Percentiles rank a stretch among this genome's conserved stretches.
Evolutionary conservation across 2,329 filamentous ascomycete species (phyloP).

Genomic region (Lasiodiplodia theobromae): DNA sequence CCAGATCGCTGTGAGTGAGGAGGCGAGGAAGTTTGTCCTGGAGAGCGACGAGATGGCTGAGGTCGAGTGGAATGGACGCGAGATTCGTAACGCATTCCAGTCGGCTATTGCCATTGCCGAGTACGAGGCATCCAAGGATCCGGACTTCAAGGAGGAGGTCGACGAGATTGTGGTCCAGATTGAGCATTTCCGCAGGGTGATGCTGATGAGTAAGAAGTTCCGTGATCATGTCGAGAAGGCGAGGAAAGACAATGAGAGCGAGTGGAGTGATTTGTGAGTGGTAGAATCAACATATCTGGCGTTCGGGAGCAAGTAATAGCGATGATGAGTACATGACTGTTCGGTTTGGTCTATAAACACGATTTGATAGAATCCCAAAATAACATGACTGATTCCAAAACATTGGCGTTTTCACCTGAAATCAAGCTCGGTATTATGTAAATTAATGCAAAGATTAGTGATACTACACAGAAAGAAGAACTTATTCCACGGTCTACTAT

Average conservation of each 20-base stretch:
- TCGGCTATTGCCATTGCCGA: conserved; percentile 35
- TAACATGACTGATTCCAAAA: no score
- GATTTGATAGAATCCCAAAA: no score
- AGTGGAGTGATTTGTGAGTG: conserved; percentile 11
- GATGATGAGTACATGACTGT: no score
- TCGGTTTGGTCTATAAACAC: no score
- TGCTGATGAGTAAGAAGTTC: conserved; percentile 25
- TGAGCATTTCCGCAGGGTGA: conserved; percentile 21
- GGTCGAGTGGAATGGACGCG: conserved; percentile 33
- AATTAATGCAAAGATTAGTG: no score
- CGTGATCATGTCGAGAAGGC: conserved; percentile 6
- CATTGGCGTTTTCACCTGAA: no score
- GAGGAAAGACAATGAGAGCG: conserved; percentile 25
- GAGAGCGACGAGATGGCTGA: conserved; percentile 4
- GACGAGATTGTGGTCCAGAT: background rate
- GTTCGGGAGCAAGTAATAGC: background rate
- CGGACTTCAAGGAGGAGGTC: background rate
- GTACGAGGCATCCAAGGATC: conserved; percentile 20
- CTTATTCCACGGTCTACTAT: no score
- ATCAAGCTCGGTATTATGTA: no score
- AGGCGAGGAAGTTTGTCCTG: conserved; percentile 4
- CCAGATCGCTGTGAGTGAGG: background rate
- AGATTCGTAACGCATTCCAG: conserved; percentile 36
- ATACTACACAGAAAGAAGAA: no score
- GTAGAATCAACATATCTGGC: background rate